These are phyloP conservation scores for Seiridium cupressi DNA, from an alignment of 2,329 filamentous ascomycete species.

Conservation along the genomic window DNA sequence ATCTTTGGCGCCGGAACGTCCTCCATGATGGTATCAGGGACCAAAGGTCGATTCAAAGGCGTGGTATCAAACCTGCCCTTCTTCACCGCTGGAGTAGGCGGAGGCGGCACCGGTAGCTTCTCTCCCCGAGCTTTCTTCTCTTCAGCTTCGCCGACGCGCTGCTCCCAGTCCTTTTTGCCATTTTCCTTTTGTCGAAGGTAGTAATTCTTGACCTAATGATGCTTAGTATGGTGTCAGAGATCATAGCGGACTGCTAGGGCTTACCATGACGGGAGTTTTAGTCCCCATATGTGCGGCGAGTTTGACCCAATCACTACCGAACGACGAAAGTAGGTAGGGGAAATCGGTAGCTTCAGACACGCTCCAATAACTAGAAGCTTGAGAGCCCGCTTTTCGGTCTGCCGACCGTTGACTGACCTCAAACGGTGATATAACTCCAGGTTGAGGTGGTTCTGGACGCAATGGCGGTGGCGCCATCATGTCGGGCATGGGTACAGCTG, in stretches of 20 bases:
- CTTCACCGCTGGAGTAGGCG: constrained; percentile 49
- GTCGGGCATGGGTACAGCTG: constrained; percentile 42
- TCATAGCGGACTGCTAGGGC: constrained; percentile 20
- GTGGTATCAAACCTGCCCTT: constrained; percentile 50
- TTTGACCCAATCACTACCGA: constrained; percentile 74
- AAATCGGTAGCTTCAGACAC: constrained; percentile 80
- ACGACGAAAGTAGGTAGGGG: constrained; percentile 67
- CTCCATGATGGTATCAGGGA: constrained; percentile 45
- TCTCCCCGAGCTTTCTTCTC: constrained; percentile 54
- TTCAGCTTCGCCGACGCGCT: constrained; percentile 60
- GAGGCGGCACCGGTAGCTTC: constrained; percentile 57
- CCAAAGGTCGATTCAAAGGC: constrained; percentile 43
- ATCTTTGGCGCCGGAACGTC: constrained; percentile 43
- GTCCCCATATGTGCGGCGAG: constrained; percentile 80
- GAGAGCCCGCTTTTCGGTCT: constrained; percentile 52
- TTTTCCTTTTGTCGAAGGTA: constrained; percentile 63
- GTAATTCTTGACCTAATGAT: constrained; percentile 64
- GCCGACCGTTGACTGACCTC: constrained; percentile 42
- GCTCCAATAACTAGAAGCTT: constrained; percentile 83
- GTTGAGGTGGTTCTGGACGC: constrained; percentile 52
- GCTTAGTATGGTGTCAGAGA: constrained; percentile 16
- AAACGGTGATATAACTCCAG: constrained; percentile 45
- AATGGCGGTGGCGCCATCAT: constrained; percentile 57
- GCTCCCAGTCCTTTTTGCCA: constrained; percentile 60
- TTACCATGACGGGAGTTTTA: constrained; percentile 83